These are phyloP conservation scores for Pseudoturritis turrita DNA, from an alignment of 345 rosid species.

Conservation along the genomic window DNA sequence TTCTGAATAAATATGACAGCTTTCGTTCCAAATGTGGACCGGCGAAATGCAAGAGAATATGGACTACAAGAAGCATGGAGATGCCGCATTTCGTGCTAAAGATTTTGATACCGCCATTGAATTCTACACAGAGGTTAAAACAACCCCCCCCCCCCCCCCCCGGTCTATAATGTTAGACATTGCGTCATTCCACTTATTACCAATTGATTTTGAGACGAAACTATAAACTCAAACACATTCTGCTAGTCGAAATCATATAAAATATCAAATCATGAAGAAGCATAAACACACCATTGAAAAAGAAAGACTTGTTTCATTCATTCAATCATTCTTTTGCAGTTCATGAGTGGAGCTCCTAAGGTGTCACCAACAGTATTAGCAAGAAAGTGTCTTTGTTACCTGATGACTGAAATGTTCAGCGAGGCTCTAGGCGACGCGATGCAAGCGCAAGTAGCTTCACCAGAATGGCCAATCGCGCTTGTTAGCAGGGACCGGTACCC, in stretches of 20 bases:
- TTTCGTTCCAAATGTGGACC: conserved; percentile 95
- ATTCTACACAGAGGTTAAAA: conserved; percentile 58
- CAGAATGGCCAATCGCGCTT: conserved; percentile 78
- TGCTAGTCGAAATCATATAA: too few relatives aligned
- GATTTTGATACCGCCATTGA: conserved; percentile 72
- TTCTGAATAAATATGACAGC: conserved; percentile 33
- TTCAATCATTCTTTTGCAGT: too few relatives aligned
- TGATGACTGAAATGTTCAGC: conserved; percentile 65
- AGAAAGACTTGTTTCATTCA: too few relatives aligned
- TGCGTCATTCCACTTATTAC: too few relatives aligned
- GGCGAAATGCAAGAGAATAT: conserved; percentile 73
- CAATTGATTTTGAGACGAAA: too few relatives aligned
- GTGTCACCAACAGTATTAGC: conserved; percentile 90
- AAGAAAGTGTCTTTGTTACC: conserved; percentile 73
- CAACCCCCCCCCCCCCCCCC: too few relatives aligned
- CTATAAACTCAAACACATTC: neutral
- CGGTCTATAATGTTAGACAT: too few relatives aligned
- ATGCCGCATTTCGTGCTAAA: conserved; percentile 73
- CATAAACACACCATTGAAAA: too few relatives aligned
- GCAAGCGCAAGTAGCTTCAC: conserved; percentile 87
- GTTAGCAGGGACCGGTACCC: conserved; percentile 1
- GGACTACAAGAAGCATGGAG: conserved; percentile 80
- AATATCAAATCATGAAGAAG: too few relatives aligned
- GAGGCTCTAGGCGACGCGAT: conserved; percentile 86
- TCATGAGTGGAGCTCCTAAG: conserved; percentile 74